Evolutionary conservation across 768 basidiomycete genomes (phyloP).

Genomic region (Dentipellis fragilis): DNA sequence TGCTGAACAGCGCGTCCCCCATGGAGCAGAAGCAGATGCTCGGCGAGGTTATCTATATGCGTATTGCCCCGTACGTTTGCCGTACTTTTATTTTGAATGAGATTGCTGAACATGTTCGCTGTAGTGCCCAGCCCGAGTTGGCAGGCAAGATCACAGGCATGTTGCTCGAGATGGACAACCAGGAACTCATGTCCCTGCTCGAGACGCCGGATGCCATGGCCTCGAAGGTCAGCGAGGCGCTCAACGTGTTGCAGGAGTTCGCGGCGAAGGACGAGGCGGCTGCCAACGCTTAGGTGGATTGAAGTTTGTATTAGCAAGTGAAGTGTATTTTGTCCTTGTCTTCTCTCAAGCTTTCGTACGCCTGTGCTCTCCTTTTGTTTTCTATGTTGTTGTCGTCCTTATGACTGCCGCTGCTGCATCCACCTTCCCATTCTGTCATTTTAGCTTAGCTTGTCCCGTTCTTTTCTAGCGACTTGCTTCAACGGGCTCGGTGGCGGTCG

Average conservation of each 20-base stretch:
- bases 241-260: constrained; percentile 83
- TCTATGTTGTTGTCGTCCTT: constrained; percentile 21
- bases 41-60: constrained; percentile 93
- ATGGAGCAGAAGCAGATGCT: constrained; percentile 98
- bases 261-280: constrained; percentile 31
- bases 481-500: constrained; percentile 41
- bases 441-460: constrained; percentile 22
- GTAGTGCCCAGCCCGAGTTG: constrained; percentile 71
- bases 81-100: constrained; percentile 4
- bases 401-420: constrained; percentile 12
- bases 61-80: constrained; percentile 61
- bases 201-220: constrained; percentile 76
- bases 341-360: constrained; percentile 36
- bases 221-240: constrained; percentile 87
- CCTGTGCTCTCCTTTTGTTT: constrained; percentile 25
- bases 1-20: constrained; percentile 48
- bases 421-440: constrained; percentile 9
- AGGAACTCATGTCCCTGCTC: constrained; percentile 82
- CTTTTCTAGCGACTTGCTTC: constrained; percentile 18
- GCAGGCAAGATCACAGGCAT: constrained; percentile 99
- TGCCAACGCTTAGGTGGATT: constrained; percentile 11
- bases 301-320: not conserved
- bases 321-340: constrained; percentile 1
- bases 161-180: constrained; percentile 98
- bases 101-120: constrained; percentile 21